These are phyloP conservation scores for Septoria linicola DNA, from an alignment of 2,329 filamentous ascomycete genomes.

Conservation along the genomic window DNA sequence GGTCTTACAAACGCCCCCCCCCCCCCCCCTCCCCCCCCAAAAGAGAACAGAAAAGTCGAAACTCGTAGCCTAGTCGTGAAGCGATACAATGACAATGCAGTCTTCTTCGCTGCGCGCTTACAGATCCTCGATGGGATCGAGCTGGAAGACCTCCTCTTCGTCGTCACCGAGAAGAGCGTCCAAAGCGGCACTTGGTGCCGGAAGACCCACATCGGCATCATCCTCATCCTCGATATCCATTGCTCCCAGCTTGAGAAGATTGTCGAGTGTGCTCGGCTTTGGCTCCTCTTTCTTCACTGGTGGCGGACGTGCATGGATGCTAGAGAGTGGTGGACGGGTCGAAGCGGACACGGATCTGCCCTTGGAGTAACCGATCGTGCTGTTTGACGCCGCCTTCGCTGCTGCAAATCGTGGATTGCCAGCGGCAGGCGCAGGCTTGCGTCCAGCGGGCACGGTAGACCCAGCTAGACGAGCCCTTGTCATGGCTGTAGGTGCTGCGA, in stretches of 20 bases:
- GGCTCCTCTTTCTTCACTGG: slow-evolving; percentile 7
- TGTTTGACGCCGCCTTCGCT: slow-evolving; percentile 69
- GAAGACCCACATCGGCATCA: slow-evolving; percentile 14
- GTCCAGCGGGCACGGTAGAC: slow-evolving; percentile 25
- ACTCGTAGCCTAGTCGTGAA: no score
- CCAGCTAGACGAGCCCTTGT: slow-evolving; percentile 43
- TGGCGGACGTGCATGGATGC: slow-evolving; percentile 21
- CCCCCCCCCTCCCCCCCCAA: no score
- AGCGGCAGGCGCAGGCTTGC: slow-evolving; percentile 24
- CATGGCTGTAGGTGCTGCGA: slow-evolving; percentile 41
- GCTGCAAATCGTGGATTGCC: slow-evolving; percentile 55
- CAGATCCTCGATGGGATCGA: slow-evolving; percentile 25
- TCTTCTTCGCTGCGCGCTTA: no score
- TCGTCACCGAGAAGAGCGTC: slow-evolving; percentile 16
- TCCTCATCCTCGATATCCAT: slow-evolving; percentile 25
- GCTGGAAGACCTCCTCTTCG: slow-evolving; percentile 28
- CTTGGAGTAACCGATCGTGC: slow-evolving; percentile 81
- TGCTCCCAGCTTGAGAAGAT: slow-evolving; percentile 28
- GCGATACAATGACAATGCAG: no score
- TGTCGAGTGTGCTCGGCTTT: slow-evolving; percentile 26
- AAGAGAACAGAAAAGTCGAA: no score
- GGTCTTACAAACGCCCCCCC: no score
- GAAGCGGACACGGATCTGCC: slow-evolving; percentile 59
- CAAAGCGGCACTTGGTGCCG: not conserved
- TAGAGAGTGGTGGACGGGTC: slow-evolving; percentile 34